Percentiles rank a stretch among this genome's conserved stretches.
phyloP scores from a whole-genome alignment of 1,284 basidiomycete genomes.

The Pseudozyma pruni region DNA sequence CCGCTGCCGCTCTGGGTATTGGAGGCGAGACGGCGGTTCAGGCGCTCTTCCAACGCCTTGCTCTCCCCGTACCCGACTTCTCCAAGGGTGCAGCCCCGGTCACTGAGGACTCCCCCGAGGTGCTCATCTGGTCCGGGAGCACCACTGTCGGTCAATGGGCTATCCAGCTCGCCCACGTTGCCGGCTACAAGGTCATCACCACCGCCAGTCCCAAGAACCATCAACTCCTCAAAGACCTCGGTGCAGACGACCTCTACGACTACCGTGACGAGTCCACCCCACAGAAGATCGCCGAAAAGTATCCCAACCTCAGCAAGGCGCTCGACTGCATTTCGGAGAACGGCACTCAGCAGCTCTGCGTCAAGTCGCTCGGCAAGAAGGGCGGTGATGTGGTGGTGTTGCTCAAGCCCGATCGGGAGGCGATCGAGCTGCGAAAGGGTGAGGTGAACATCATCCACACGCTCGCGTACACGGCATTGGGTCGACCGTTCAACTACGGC shows the following conservation, averaged over 20 bases:
- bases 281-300: constrained; percentile 52
- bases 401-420: constrained; percentile 57
- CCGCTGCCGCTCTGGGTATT: constrained; percentile 54
- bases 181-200: constrained; percentile 71
- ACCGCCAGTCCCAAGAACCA: constrained; percentile 69
- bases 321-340: constrained; percentile 63
- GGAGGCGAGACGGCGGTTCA: constrained; percentile 60
- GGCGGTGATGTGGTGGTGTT: constrained; percentile 55
- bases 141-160: constrained; percentile 72
- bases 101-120: constrained; percentile 39
- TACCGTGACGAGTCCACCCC: constrained; percentile 70
- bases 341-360: constrained; percentile 56
- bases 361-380: constrained; percentile 45
- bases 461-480: constrained; percentile 57
- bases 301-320: constrained; percentile 59
- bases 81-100: constrained; percentile 33
- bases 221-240: constrained; percentile 54
- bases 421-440: constrained; percentile 47
- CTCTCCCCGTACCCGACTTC: constrained; percentile 32
- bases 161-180: constrained; percentile 66
- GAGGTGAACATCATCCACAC: constrained; percentile 58
- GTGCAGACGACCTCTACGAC: constrained; percentile 68
- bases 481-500: constrained; percentile 54
- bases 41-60: constrained; percentile 52
- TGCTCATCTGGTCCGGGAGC: constrained; percentile 73